Conservation (phyloP, 192 early-diverging fungal species). For the Rhizoclosmatium sp. region DNA sequence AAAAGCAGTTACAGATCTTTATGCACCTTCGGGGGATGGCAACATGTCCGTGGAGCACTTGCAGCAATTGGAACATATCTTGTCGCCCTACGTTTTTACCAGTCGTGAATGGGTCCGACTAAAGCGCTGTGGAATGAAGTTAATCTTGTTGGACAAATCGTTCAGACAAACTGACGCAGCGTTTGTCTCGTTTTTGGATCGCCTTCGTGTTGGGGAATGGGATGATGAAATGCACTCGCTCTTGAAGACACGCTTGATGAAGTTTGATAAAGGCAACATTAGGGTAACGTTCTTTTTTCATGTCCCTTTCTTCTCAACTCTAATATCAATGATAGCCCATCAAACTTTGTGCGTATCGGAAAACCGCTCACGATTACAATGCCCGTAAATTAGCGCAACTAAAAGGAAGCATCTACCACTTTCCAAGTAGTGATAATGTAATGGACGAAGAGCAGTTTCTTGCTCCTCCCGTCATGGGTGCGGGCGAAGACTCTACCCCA, state of each 20-base stretch:
- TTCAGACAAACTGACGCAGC: conserved; percentile 52
- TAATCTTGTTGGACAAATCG: conserved; percentile 43
- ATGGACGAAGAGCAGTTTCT: background rate
- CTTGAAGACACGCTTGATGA: conserved; percentile 10
- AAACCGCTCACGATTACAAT: conserved; percentile 42
- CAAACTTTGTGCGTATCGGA: conserved; percentile 45
- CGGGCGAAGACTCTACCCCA: too few relatives aligned
- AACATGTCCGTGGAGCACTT: background rate
- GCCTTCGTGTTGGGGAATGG: conserved; percentile 48
- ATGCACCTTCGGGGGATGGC: background rate
- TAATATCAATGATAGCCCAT: conserved; percentile 40
- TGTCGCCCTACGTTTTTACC: conserved; percentile 45
- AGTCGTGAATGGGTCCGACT: conserved; percentile 42
- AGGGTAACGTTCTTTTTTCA: conserved; percentile 12
- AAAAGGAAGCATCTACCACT: background rate
- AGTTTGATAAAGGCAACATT: background rate
- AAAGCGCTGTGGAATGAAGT: conserved; percentile 37
- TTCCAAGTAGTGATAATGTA: background rate
- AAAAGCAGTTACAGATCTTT: background rate
- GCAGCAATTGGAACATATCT: background rate
- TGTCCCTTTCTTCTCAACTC: background rate
- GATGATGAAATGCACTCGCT: conserved; percentile 31
- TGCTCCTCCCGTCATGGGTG: too few relatives aligned
- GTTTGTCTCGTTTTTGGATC: conserved; percentile 50
- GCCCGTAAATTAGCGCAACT: conserved; percentile 22